Percentiles rank a stretch among this genome's conserved stretches.
phyloP scores from a whole-genome alignment of 441 rosid genomes.

The Macaranga tanarius region DNA sequence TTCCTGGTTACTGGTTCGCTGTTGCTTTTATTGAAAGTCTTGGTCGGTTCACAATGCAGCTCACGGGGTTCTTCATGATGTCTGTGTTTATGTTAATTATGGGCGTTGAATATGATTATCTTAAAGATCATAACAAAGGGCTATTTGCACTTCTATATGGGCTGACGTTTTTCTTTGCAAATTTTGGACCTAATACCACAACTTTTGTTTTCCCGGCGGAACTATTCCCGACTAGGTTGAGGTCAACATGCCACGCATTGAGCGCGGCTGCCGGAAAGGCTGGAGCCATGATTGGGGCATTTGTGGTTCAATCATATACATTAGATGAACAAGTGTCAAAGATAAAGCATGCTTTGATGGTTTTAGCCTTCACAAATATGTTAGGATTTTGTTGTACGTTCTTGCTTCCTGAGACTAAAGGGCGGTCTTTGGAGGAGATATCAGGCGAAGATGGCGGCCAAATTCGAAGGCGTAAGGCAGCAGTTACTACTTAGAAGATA shows the following conservation, averaged over 20 bases:
- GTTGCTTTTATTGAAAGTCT: constrained; percentile 41
- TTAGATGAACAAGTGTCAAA: not conserved
- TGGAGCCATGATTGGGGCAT: constrained; percentile 47
- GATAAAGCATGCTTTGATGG: constrained; percentile 32
- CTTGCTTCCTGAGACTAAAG: constrained; percentile 45
- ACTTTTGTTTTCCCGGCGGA: constrained; percentile 54
- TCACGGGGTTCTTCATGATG: constrained; percentile 56
- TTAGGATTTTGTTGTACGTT: constrained; percentile 49
- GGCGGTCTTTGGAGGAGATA: constrained; percentile 50
- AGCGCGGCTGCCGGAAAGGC: constrained; percentile 58
- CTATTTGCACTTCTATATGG: constrained; percentile 42
- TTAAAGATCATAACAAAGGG: constrained; percentile 22
- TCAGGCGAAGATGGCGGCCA: constrained; percentile 46
- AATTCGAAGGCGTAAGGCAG: constrained; percentile 9
- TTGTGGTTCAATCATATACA: constrained; percentile 43
- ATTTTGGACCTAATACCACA: constrained; percentile 53
- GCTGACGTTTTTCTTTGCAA: constrained; percentile 51
- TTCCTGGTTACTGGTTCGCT: constrained; percentile 60
- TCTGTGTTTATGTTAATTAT: constrained; percentile 43
- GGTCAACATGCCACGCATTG: constrained; percentile 54
- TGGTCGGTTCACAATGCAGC: constrained; percentile 46
- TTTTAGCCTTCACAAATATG: constrained; percentile 47
- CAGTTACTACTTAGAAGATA: not conserved
- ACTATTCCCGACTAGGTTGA: constrained; percentile 48
- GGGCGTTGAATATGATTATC: constrained; percentile 33